These are phyloP conservation scores for Pseudozyma thailandica DNA, from an alignment of 1,284 basidiomycete species.

Conservation along the genomic window DNA sequence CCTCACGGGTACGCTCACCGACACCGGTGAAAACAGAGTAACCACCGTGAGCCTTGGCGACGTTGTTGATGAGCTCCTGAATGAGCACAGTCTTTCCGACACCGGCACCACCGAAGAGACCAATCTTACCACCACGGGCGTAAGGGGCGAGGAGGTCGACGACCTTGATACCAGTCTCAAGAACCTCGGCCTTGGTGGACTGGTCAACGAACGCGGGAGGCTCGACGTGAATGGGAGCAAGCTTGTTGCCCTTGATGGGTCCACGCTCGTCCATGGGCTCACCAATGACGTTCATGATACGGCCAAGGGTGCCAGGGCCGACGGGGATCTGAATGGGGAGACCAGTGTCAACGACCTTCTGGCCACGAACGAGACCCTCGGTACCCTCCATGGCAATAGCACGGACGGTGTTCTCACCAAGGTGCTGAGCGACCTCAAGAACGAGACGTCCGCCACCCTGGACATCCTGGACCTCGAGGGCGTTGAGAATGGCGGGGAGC, in stretches of 20 bases:
- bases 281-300: slow-evolving; percentile 99
- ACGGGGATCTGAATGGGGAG: slow-evolving; percentile 96
- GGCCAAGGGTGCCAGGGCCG: slow-evolving; percentile 89
- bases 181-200: slow-evolving; percentile 95
- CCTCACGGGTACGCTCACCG: slow-evolving; percentile 99
- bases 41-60: slow-evolving; percentile 99
- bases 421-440: slow-evolving; percentile 79
- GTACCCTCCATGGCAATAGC: slow-evolving; percentile 81
- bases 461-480: slow-evolving; percentile 95
- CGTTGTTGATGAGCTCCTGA: slow-evolving; percentile 99
- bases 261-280: slow-evolving; percentile 99
- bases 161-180: slow-evolving; percentile 99
- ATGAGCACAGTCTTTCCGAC: slow-evolving; percentile 99
- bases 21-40: slow-evolving; percentile 99
- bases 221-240: slow-evolving; percentile 92
- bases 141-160: slow-evolving; percentile 99
- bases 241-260: slow-evolving; percentile 86
- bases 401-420: slow-evolving; percentile 96
- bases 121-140: slow-evolving; percentile 99
- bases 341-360: slow-evolving; percentile 96
- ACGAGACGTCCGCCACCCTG: slow-evolving; percentile 75
- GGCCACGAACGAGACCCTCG: slow-evolving; percentile 98
- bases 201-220: slow-evolving; percentile 97
- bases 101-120: slow-evolving; percentile 99
- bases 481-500: slow-evolving; percentile 96